Conservation (phyloP, 352 stramenopile species). For the Pythium rishiriense region DNA sequence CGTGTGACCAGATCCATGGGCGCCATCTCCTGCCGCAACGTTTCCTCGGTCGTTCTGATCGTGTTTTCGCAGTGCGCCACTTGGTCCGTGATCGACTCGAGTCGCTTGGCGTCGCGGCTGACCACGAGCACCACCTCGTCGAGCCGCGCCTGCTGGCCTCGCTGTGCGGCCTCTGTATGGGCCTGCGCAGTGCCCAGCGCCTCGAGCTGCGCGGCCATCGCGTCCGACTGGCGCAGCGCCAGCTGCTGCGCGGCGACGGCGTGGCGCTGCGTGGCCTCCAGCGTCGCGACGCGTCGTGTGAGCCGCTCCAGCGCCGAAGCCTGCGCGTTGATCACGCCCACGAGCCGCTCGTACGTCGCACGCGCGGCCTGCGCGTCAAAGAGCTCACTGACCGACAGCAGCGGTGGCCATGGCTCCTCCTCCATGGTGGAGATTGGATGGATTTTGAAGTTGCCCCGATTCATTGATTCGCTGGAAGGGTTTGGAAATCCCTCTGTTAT, state of each 20-base stretch:
- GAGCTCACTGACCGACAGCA: conserved; percentile 41
- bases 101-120: conserved; percentile 7
- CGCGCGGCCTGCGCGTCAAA: conserved; percentile 57
- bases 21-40: conserved; percentile 13
- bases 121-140: conserved; percentile 11
- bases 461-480: neutral
- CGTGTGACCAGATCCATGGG: conserved; percentile 9
- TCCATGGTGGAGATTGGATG: neutral
- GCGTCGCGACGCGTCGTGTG: conserved; percentile 28
- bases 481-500: neutral
- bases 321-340: conserved; percentile 66
- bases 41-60: neutral
- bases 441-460: neutral
- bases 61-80: neutral
- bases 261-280: conserved; percentile 35
- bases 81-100: neutral
- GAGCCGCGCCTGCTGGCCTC: neutral
- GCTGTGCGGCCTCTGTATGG: neutral
- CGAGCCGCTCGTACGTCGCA: conserved; percentile 52
- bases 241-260: conserved; percentile 30
- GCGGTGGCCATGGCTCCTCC: neutral
- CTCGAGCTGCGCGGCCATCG: conserved; percentile 22
- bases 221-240: conserved; percentile 26
- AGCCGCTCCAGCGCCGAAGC: conserved; percentile 40
- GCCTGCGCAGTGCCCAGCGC: neutral